A percentile compares a stretch with the other conserved stretches of the same genome.
phyloP scores from a whole-genome alignment of 805 yeast genomes.

The Saccharomyces paradoxus region DNA sequence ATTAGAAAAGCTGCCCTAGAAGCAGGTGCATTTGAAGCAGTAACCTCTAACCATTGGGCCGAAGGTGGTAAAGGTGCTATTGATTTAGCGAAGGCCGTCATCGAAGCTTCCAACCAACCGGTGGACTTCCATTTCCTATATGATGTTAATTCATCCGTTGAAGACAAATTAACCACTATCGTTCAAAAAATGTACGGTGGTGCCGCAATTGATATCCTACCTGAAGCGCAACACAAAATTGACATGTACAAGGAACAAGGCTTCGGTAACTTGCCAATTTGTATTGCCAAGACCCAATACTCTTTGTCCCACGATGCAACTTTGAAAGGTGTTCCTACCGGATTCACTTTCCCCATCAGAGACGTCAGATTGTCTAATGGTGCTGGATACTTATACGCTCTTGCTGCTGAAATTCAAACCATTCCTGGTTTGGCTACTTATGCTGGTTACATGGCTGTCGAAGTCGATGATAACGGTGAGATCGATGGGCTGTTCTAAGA shows the following conservation, averaged over 20 bases:
- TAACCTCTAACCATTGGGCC: constrained; percentile 80
- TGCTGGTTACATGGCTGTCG: constrained; percentile 81
- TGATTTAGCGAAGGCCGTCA: constrained; percentile 63
- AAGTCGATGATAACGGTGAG: constrained; percentile 70
- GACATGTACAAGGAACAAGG: constrained; percentile 66
- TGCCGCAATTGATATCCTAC: constrained; percentile 56
- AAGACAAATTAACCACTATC: constrained; percentile 57
- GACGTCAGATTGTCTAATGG: constrained; percentile 73
- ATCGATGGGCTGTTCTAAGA: constrained; percentile 70
- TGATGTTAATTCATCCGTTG: constrained; percentile 53
- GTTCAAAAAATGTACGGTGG: constrained; percentile 78
- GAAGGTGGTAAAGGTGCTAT: constrained; percentile 80
- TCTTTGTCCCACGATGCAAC: constrained; percentile 77
- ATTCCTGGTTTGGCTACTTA: constrained; percentile 83
- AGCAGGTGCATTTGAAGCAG: constrained; percentile 76
- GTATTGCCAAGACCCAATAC: constrained; percentile 82
- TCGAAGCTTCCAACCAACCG: constrained; percentile 46
- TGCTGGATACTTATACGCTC: constrained; percentile 77
- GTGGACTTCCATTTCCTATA: constrained; percentile 47
- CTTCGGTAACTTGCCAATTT: constrained; percentile 67
- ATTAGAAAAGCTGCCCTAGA: constrained; percentile 58
- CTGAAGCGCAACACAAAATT: constrained; percentile 62
- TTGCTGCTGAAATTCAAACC: constrained; percentile 81
- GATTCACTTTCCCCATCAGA: constrained; percentile 71
- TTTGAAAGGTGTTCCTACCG: constrained; percentile 76